Percentiles rank a stretch among this genome's conserved stretches.
These are phyloP conservation scores for Brettanomyces nanus DNA, from an alignment of 805 yeast genomes.

Conservation along the genomic window DNA sequence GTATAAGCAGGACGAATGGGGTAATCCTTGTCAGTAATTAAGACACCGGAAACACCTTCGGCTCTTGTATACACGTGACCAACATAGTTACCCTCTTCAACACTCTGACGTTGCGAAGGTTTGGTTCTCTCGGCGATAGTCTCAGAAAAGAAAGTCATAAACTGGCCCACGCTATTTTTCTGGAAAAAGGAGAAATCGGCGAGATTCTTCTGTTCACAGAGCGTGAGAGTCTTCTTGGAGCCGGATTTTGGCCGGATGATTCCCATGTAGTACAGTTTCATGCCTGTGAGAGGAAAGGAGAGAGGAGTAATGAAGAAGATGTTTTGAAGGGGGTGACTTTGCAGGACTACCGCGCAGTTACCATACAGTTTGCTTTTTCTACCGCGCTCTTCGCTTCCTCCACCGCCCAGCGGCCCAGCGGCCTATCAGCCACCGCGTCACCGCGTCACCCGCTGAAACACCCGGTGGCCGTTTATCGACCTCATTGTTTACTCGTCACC, in stretches of 20 bases:
- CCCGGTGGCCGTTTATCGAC: too few species aligned
- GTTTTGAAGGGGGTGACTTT: too few species aligned
- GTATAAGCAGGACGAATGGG: slow-evolving; percentile 97
- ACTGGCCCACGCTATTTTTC: slow-evolving; percentile 65
- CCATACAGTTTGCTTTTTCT: too few species aligned
- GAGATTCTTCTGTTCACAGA: slow-evolving; percentile 74
- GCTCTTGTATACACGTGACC: slow-evolving; percentile 88
- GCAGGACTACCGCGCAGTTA: too few species aligned
- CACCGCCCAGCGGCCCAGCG: too few species aligned
- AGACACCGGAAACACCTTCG: slow-evolving; percentile 87
- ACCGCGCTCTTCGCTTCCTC: too few species aligned
- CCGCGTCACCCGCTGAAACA: too few species aligned
- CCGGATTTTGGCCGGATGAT: slow-evolving; percentile 50
- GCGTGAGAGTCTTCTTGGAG: slow-evolving; percentile 60
- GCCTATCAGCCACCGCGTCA: too few species aligned
- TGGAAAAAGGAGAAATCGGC: slow-evolving; percentile 87
- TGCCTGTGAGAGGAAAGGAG: too few species aligned
- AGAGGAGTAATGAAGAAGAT: too few species aligned
- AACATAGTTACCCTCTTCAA: slow-evolving; percentile 84
- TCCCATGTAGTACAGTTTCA: slow-evolving; percentile 92
- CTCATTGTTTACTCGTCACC: too few species aligned
- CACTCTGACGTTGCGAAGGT: slow-evolving; percentile 87
- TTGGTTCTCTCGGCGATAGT: slow-evolving; percentile 85
- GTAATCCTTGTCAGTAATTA: slow-evolving; percentile 90
- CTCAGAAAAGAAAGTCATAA: slow-evolving; percentile 88